Evolutionary conservation across 305 asterid genomes (phyloP).

Genomic region (Fraxinus latifolia): DNA sequence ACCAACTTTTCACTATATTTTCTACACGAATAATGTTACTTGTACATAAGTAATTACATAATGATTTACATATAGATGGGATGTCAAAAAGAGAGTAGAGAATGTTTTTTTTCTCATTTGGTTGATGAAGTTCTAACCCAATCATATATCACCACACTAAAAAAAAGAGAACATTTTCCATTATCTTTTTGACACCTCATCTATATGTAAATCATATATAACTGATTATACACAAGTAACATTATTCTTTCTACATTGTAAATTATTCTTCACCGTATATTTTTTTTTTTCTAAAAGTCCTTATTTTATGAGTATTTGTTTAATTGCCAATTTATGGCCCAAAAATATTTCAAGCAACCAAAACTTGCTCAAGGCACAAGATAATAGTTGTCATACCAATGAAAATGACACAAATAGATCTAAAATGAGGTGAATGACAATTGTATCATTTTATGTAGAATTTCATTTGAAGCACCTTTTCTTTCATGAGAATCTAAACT

Average conservation of each 20-base stretch:
- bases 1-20: not conserved
- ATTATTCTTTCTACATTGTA: not conserved
- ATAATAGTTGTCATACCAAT: not conserved
- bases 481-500: not conserved
- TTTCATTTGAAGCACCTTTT: not conserved
- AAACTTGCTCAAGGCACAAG: not conserved
- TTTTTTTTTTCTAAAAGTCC: not conserved
- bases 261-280: not conserved
- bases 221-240: not conserved
- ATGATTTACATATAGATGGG: not conserved
- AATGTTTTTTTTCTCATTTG: too few species aligned
- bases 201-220: too few species aligned
- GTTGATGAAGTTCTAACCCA: not conserved
- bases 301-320: not conserved
- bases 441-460: not conserved
- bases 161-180: not conserved
- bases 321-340: not conserved
- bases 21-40: not conserved
- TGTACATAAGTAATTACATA: too few species aligned
- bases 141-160: not conserved
- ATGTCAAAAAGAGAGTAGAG: too few species aligned
- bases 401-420: not conserved
- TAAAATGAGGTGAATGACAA: not conserved
- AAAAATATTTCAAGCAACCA: not conserved
- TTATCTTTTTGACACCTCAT: not conserved